Evolutionary conservation across 495 filamentous ascomycete genomes (phyloP).

Genomic region (Penicillium salamii): DNA sequence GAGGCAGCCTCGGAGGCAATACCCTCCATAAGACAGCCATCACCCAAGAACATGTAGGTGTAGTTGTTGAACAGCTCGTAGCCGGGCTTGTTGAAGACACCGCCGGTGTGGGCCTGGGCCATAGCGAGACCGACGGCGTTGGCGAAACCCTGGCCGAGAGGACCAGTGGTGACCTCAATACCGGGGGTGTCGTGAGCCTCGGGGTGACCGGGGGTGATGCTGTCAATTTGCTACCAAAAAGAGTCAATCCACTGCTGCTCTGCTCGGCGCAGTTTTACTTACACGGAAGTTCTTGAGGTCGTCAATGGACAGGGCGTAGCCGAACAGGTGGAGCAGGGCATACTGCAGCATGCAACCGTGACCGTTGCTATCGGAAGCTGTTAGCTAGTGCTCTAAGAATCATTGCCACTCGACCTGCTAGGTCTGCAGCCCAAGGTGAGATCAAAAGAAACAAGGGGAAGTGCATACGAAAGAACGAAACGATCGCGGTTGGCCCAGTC

Average conservation of each 20-base stretch:
- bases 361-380: conserved; percentile 67
- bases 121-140: conserved; percentile 97
- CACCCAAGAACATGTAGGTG: conserved; percentile 94
- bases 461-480: conserved; percentile 98
- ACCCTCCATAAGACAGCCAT: conserved; percentile 99
- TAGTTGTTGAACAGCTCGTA: conserved; percentile 92
- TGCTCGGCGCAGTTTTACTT: conserved; percentile 36
- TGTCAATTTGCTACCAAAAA: conserved; percentile 71
- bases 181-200: conserved; percentile 95
- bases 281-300: conserved; percentile 95
- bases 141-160: conserved; percentile 90
- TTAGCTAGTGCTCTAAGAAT: neutral
- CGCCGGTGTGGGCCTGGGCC: conserved; percentile 86
- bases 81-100: conserved; percentile 94
- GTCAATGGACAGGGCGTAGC: conserved; percentile 80
- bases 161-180: conserved; percentile 96
- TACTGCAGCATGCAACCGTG: conserved; percentile 99
- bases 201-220: conserved; percentile 94
- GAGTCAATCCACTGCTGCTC: neutral
- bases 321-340: conserved; percentile 94
- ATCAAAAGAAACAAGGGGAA: neutral
- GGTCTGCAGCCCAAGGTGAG: neutral
- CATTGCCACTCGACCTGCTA: neutral
- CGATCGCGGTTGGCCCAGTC: conserved; percentile 95
- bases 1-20: conserved; percentile 91